Evolutionary conservation across 2,329 filamentous ascomycete genomes (phyloP), one percentile per base, ranked within the genome.

Genomic region (Neonectria neomacrospora): DNA sequence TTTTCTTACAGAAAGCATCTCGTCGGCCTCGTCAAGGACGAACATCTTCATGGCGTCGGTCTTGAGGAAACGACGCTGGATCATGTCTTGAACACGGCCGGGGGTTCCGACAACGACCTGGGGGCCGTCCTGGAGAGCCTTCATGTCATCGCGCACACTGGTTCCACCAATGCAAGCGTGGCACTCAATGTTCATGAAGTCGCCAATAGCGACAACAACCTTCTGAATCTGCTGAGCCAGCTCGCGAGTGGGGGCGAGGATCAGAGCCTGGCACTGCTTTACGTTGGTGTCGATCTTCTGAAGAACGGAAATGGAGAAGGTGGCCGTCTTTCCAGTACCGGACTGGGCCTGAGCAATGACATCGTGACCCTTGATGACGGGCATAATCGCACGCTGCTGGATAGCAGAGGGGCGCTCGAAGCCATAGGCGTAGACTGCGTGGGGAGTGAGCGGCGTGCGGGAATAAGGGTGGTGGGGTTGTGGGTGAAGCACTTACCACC

Each of bases 11-110:
- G 93, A 96, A 85, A 99, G 90, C 92, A 99, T 97, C 85, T 99
- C 96, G 81, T 99, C 96, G 77, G 96, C 96, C 87, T 99, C 96
- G 80, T 99, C 96, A 75, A 99, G 93, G 76, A 99, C 94, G 82
- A 99, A 97, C 92, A 98, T 97, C 91, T 99, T 99, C 90, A 99
- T 97, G 83, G 88, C 86, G 81, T 97, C 94, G 78, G 96, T 99
- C 88, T 95, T 96, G 75, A 99, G 88, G 84, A 96, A 92, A 75
- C 95, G 94, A 73, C 96, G 94, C 85, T 97, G 94, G 81, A 99
- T 99, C 96, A 99, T 98, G 86, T 99, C 96, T 52, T 97, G 92
- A 75, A 99, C 96, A 91, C 96, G 96, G 75, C 96, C 96, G 74
- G 96, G 96, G 64, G 96, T 99, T 80, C 96, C 96, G 74, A 97